Conservation (phyloP, 1,284 basidiomycete species). For the Apiotrichum gracile region DNA sequence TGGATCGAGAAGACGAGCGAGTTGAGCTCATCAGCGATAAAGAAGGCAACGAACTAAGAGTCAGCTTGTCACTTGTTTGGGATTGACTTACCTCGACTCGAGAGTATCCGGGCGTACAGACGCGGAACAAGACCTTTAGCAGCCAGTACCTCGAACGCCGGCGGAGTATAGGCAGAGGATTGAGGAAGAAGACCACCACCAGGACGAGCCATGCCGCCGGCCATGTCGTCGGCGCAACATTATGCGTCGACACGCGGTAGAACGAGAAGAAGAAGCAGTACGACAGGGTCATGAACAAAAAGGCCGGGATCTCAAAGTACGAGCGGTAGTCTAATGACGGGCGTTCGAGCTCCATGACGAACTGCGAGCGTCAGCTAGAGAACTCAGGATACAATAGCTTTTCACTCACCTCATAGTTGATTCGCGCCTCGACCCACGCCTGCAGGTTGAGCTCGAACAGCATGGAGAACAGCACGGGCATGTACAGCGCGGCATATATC, state of each 20-base stretch:
- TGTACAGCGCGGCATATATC: slow-evolving; percentile 69
- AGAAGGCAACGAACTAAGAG: slow-evolving; percentile 31
- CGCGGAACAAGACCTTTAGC: slow-evolving; percentile 57
- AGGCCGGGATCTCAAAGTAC: slow-evolving; percentile 78
- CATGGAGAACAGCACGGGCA: slow-evolving; percentile 71
- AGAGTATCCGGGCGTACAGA: slow-evolving; percentile 64
- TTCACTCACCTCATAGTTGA: slow-evolving; percentile 61
- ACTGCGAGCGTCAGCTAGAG: no score
- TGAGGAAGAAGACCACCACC: slow-evolving; percentile 58
- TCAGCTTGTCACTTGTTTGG: background rate
- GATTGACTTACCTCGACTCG: slow-evolving; percentile 67
- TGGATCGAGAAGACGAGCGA: slow-evolving; percentile 68
- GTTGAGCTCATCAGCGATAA: slow-evolving; percentile 66
- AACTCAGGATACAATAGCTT: no score
- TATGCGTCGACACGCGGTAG: slow-evolving; percentile 54
- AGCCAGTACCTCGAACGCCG: slow-evolving; percentile 73
- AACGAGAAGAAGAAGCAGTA: slow-evolving; percentile 85
- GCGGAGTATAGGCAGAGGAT: slow-evolving; percentile 68
- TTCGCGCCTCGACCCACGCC: slow-evolving; percentile 67
- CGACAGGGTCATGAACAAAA: slow-evolving; percentile 68
- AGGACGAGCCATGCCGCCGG: slow-evolving; percentile 78
- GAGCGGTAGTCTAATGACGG: slow-evolving; percentile 71
- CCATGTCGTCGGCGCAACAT: slow-evolving; percentile 60
- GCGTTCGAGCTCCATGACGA: slow-evolving; percentile 86
- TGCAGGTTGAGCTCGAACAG: slow-evolving; percentile 74